Base-by-base conservation (phyloP, 106 monocot species). In the Phalaenopsis equestris region DNA sequence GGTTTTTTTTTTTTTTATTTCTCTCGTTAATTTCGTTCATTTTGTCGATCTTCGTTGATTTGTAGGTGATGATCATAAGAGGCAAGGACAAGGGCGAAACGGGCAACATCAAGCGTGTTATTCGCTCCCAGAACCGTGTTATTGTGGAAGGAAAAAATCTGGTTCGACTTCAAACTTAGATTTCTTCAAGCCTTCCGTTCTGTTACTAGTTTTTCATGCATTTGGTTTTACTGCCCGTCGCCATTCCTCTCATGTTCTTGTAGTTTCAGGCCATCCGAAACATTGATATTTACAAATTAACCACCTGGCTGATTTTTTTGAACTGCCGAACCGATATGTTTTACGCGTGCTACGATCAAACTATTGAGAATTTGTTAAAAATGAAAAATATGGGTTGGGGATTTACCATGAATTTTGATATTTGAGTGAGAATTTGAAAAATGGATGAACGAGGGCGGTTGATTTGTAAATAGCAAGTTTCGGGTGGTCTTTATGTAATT, bases 11-110 rank as follows among this genome's bases (percentile, higher is more conserved):
- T 30, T 30, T 30, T 30, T 30, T 0, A 30, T 30, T 30, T 24
- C n/a, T 56, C 1, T 42, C 15, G 14, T 75, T 74, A 37, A 10
- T 58, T 47, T 48, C 80, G n/a, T 83, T 6, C 8, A 65, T 65
- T 65, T 65, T 65, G 7, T 75, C 45, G 7, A 7, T 17, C 23
- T 76, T 47, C 46, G 48, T 24, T 24, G 21, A 76, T 76, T 49
- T 52, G 73, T 42, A 94, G 91, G 93, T 91, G 72, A 94, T 91
- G 97, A 98, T 98, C 61, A 98, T 89, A 67, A 85, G 97, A 79
- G 96, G 96, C 72, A 96, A 96, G 64, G 96, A 96, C 78, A 91
- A 92, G 79, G 96, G 96, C 16, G 96, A 96, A 83, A 86, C 87
- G 5, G 96, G 93, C 11, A 3, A 85, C 57, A 91, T 96, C 84